Base-by-base conservation (phyloP, 805 yeast species). In the Cyberlindnera americana region DNA sequence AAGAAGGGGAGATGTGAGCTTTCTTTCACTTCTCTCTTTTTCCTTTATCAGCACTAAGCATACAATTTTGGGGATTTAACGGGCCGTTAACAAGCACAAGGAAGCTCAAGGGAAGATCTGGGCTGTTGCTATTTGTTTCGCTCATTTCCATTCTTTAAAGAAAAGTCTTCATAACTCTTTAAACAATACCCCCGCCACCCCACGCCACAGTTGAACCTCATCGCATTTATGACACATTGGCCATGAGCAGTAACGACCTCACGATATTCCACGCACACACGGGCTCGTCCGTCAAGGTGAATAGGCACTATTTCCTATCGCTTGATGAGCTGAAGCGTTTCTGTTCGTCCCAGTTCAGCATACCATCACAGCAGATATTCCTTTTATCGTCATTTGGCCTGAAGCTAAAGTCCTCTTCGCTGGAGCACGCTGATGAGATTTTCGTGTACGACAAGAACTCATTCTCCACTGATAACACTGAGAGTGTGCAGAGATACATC, bases 351-450 rank as follows among this genome's bases (percentile, higher is more conserved):
- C 61, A 66, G 28, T 68, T 75, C 57, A 50, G 51, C 30, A 72
- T 75, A 2, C 67, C 73, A 0, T 25, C 48, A 1, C 64, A 59
- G 19, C 67, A 70, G 37, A 49, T 72, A 30, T 67, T 83, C 47
- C 61, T 83, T 12, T 59, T 83, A 27, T 71, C 88, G 3, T 77
- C 88, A 1, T 79, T 73, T 56, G 90, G 90, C 0, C 69, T 76
- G 33, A 77, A 74, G 50, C 64, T 83, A 46, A 78, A 74, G 41
- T 38, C 47, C 8, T 38, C 49, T 19, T 56, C 73, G 65, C 55
- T 69, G 67, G 52, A 69, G 67, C 69, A 66, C 69, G 57, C 72
- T 22, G 65, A 64, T 37, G 83, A 79, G 43, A 64, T 82, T 4
- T 82, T 72, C 56, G 78, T 76, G 1, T 83, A 70, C 59, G 88